A percentile compares a stretch with the other conserved stretches of the same genome.
phyloP scores from a whole-genome alignment of 192 early-diverging fungal species.

The Phycomyces nitens region DNA sequence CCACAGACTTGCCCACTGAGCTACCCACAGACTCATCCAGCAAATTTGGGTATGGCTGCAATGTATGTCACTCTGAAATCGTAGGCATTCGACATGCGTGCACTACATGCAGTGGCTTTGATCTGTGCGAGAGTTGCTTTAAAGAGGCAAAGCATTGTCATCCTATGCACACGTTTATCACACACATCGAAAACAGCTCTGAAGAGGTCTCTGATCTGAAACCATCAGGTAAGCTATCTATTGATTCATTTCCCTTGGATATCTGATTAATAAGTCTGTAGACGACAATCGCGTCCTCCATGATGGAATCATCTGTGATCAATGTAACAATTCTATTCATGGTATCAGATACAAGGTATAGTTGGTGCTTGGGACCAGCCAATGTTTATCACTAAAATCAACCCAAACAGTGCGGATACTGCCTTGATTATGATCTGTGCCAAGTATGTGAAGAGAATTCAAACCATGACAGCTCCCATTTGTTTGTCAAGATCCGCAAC shows the following conservation, averaged over 20 bases:
- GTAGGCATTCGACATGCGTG: conserved; percentile 58
- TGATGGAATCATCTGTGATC: conserved; percentile 44
- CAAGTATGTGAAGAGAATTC: conserved; percentile 49
- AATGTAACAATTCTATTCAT: conserved; percentile 37
- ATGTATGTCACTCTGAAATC: conserved; percentile 53
- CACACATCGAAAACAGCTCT: not conserved
- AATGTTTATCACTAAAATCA: not conserved
- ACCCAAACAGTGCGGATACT: conserved; percentile 46
- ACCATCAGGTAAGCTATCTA: conserved; percentile 13
- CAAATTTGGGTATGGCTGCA: conserved; percentile 39
- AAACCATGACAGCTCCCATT: conserved; percentile 40
- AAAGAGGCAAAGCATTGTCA: conserved; percentile 37
- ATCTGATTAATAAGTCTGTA: no score
- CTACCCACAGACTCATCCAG: conserved; percentile 3
- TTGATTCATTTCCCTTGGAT: conserved; percentile 29
- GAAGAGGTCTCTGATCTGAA: not conserved
- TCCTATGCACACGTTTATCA: conserved; percentile 43
- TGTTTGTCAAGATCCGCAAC: conserved; percentile 46
- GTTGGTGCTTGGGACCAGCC: not conserved
- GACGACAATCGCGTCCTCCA: conserved; percentile 23
- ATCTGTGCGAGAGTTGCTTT: conserved; percentile 57
- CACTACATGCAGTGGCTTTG: conserved; percentile 46
- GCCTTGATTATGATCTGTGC: conserved; percentile 62
- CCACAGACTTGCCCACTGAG: not conserved
- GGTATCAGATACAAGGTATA: conserved; percentile 52